Evolutionary conservation across 2,329 filamentous ascomycete genomes (phyloP), one percentile per base, ranked within the genome.

Genomic region (Immersiporthe knoxdaviesiana): DNA sequence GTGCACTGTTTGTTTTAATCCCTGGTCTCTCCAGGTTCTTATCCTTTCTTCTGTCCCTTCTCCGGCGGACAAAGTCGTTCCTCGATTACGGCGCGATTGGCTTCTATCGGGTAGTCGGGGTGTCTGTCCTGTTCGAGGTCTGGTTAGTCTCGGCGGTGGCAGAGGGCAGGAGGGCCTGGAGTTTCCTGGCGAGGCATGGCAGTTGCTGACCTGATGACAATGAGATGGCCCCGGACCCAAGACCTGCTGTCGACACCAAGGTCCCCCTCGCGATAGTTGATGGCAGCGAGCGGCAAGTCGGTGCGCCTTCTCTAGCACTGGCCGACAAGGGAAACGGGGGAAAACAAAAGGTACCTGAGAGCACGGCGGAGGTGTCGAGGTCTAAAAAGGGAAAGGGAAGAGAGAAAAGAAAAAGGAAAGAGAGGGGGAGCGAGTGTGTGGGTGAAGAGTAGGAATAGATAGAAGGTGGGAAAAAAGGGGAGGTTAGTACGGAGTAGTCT

Each of bases 351-450:
- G 64, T 59, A 44, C 65, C 63, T 58, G 60, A 56, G 68, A 67
- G 68, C 71, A 71, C 71, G 72, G 68, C 72, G 72, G 72, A 74
- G 75, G 72, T 69, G 71, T 62, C 73, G 61, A 63, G 27, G 24
- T 47, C 27, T 35, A 71, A 71, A 72, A 76, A 70, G 69, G 72
- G 75, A 75, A 74, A 74, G 73, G 60, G 68, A 70, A 10, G 8
- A 8, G 70, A 50, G 71, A 71, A 72, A 76, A 70, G 69, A 72
- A 76, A 75, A 74, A 74, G 73, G 60, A 69, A 70, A 10, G 8
- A 8, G 70, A 66, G 74, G 71, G 61, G 59, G 70, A 72, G 66
- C 70, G 66, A 59, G 24, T 44, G 47, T 35, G 64, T 65, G 50
- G 54, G 58, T 63, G 50, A 58, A 50, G 54, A 68, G 58, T 63